These are phyloP conservation scores for Exophiala phaeomuriformis DNA, from an alignment of 2,329 filamentous ascomycete species.

Conservation along the genomic window DNA sequence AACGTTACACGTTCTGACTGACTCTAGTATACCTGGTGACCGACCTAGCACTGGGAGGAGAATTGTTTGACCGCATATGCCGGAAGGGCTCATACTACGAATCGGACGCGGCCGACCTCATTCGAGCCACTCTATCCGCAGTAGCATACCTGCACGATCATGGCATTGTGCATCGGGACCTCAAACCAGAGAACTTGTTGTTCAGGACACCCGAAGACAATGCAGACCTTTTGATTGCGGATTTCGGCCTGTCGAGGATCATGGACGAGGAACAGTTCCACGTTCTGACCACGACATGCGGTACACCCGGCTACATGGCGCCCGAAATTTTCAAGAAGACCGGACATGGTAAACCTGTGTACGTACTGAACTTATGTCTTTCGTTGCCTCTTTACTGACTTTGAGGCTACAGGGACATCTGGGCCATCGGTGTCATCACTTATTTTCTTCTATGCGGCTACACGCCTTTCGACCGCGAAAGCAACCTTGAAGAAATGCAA, in stretches of 20 bases:
- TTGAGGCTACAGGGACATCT: conserved; percentile 61
- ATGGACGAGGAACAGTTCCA: conserved; percentile 99
- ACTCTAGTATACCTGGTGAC: conserved; percentile 81
- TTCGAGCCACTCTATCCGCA: conserved; percentile 90
- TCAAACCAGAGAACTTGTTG: conserved; percentile 94
- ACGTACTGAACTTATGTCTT: conserved; percentile 28
- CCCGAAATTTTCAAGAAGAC: conserved; percentile 99
- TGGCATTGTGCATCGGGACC: conserved; percentile 93
- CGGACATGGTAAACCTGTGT: conserved; percentile 94
- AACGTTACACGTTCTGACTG: conserved; percentile 12
- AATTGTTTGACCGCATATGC: conserved; percentile 97
- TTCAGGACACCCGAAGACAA: conserved; percentile 98
- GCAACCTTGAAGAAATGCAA: conserved; percentile 98
- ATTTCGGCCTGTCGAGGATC: conserved; percentile 91
- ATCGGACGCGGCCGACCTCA: conserved; percentile 88
- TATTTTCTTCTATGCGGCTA: conserved; percentile 98
- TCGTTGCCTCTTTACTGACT: not conserved
- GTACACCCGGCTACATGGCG: conserved; percentile 97
- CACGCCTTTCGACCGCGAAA: conserved; percentile 95
- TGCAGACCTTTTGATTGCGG: conserved; percentile 89
- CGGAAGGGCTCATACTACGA: conserved; percentile 98
- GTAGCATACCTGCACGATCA: conserved; percentile 98
- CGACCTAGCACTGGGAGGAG: conserved; percentile 88
- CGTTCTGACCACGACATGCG: conserved; percentile 93
- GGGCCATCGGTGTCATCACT: conserved; percentile 97